Conservation (phyloP, 768 basidiomycete genomes). For the Pleurotus tuber-regium region DNA sequence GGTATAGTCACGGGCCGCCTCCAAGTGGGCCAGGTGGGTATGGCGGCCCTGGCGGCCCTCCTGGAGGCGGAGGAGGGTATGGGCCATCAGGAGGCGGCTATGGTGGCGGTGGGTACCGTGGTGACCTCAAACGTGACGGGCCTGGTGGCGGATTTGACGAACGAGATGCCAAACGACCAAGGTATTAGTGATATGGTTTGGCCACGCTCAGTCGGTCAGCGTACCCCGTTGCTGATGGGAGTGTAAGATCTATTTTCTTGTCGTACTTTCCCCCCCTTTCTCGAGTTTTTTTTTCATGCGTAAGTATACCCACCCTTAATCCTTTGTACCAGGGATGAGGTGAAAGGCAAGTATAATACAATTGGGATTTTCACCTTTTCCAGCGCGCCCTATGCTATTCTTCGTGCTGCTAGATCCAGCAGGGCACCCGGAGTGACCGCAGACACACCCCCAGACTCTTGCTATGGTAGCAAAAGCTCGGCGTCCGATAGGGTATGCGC, state of each 20-base stretch:
- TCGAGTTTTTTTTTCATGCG: conserved; percentile 2
- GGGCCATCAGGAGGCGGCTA: conserved; percentile 2
- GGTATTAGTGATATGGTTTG: conserved; percentile 50
- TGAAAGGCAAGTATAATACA: conserved; percentile 13
- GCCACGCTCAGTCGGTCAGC: not conserved
- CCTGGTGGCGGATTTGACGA: conserved; percentile 81
- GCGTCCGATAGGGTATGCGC: too few relatives aligned
- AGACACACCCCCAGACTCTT: too few relatives aligned
- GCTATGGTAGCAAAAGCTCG: too few relatives aligned
- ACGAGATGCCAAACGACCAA: conserved; percentile 76
- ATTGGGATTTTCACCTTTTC: not conserved
- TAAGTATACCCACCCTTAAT: conserved; percentile 8
- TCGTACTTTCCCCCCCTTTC: conserved; percentile 4
- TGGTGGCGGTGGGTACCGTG: conserved; percentile 57
- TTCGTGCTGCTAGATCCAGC: too few relatives aligned
- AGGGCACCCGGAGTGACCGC: too few relatives aligned
- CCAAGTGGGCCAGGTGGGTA: conserved; percentile 31
- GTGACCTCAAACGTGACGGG: conserved; percentile 76
- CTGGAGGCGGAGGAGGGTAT: conserved; percentile 15
- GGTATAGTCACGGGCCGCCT: conserved; percentile 41
- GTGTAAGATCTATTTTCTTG: conserved; percentile 9
- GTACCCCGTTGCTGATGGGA: conserved; percentile 1
- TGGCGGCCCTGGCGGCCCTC: conserved; percentile 27
- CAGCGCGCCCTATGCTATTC: not conserved
- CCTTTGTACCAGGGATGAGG: not conserved